Base-by-base conservation (phyloP, 257 asterid genomes). In the Gynochthodes officinalis region DNA sequence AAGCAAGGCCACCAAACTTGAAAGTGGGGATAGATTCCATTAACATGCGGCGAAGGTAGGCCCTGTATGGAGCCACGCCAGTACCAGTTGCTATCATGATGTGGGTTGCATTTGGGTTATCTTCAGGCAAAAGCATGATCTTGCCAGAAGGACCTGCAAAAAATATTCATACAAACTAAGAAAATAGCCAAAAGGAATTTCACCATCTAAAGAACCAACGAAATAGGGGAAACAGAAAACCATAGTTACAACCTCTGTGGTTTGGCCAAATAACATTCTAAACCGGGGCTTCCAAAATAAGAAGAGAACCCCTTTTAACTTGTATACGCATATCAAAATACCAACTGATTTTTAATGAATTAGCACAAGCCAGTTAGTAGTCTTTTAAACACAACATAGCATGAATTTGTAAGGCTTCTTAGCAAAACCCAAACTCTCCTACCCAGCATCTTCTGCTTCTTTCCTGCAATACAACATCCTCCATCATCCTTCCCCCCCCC, bases 81-180 rank as follows among this genome's bases (percentile, higher is more conserved):
- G 99, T 94, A 67, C 99, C 99, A 32, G 98, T 94, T 71, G 90
- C 99, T 37, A 94, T 85, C 98, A 94, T 91, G 32, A 94, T 94
- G 90, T 94, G 98, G 70, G 93, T 90, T 46, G 93, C 95, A 37
- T 87, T 94, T 16, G 95, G 96, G 66, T 94, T 49, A 1, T 91
- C 90, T 84, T 91, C 98, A 0, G 98, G 99, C 67, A 94, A 86
- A 82, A 94, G 96, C 98, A 94, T 94, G 74, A 94, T 79, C 89
- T 91, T 89, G 42, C 99, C 99, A 33, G 99, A 94, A 75, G 99
- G 99, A 57, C 99, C 99, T 94, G 86, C 66, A 71, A 52, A 71
- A n/a, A 23, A 35, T 42, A n/a, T 30, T 61, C 55, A 61, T 14
- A 3, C 50, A 64, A 49, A 55, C 44, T 64, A 25, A 44, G 21